phyloP scores from a whole-genome alignment of 768 basidiomycete genomes.

The Mycena floridula region DNA sequence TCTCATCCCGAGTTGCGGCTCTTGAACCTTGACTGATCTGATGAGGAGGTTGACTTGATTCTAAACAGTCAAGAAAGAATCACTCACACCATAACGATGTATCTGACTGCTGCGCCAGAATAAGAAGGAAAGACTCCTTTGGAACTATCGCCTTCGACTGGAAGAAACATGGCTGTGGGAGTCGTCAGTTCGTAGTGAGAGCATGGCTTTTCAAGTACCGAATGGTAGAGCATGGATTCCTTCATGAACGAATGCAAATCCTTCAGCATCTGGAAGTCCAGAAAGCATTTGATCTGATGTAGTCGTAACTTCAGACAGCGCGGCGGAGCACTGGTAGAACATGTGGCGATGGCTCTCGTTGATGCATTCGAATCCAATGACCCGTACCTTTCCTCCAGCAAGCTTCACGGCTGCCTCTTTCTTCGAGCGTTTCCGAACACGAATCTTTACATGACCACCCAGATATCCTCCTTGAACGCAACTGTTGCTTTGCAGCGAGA shows the following conservation, averaged over 20 bases:
- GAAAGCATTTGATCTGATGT: slow-evolving; percentile 35
- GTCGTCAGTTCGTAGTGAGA: too few species aligned
- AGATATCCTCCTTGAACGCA: slow-evolving; percentile 77
- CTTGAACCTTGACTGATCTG: slow-evolving; percentile 74
- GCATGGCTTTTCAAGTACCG: too few species aligned
- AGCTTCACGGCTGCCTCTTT: slow-evolving; percentile 57
- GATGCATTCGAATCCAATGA: slow-evolving; percentile 81
- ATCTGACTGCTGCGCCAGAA: slow-evolving; percentile 55
- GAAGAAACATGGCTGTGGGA: slow-evolving; percentile 63
- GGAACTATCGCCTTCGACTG: slow-evolving; percentile 41
- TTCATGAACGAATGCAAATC: slow-evolving; percentile 54
- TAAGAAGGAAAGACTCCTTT: slow-evolving; percentile 46
- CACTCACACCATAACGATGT: slow-evolving; percentile 76
- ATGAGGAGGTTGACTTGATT: slow-evolving; percentile 3
- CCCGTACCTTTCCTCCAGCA: slow-evolving; percentile 69
- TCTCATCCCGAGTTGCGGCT: slow-evolving; percentile 46
- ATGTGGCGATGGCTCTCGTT: slow-evolving; percentile 57
- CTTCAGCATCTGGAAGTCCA: slow-evolving; percentile 48
- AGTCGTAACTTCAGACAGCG: slow-evolving; percentile 44
- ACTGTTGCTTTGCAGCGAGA: slow-evolving; percentile 66
- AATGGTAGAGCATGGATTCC: slow-evolving; percentile 74
- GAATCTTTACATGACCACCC: slow-evolving; percentile 63
- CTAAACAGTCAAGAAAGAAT: slow-evolving; percentile 1
- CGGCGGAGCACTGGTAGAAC: slow-evolving; percentile 72
- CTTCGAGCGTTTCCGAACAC: slow-evolving; percentile 48